Evolutionary conservation across 257 asterid species (phyloP), one percentile per base, ranked within the genome.

Genomic region (Nicotiana knightiana): DNA sequence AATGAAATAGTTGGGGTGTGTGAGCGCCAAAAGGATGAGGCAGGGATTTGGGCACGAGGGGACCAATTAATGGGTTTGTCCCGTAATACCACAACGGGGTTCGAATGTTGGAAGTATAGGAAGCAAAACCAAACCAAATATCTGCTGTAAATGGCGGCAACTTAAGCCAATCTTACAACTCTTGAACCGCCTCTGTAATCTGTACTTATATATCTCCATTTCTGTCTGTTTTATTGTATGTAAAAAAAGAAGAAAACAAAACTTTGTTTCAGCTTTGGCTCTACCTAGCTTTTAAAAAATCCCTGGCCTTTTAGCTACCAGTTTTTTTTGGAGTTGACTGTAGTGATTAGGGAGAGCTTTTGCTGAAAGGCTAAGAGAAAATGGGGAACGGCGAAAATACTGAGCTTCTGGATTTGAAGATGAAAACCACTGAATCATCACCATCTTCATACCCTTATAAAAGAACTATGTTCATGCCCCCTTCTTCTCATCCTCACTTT

Each of bases 71-170:
- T 43, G 11, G 48, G 48, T 43, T 43, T 39, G 39, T 21, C 46
- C 71, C 67, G 18, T 33, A 24, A 82, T 48, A 78, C 12, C 53
- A 6, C 3, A 68, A 79, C 51, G 83, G 67, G 85, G 80, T 85
- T 71, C 82, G 87, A 88, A 87, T 88, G 91, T 88, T 87, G 90
- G 85, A 85, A 85, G 84, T 86, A 78, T 83, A 73, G 89, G 89
- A 82, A 84, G 85, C 91, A 90, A 81, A 83, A 9, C 48, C 71
- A 48, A 62, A 32, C 2, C 78, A 73, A 71, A 46, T 71, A 26
- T 73, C 15, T 26, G 16, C 78, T 33, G 15, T 9, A 87, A 87
- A 85, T 85, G 90, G 88, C 89, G 85, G 90, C 93, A 86, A 83
- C 90, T 37, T 77, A 55, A 67, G 63, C 30, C 82, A 82, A 71